phyloP scores from a whole-genome alignment of 2,329 filamentous ascomycete species.

The Penicillium sp. region DNA sequence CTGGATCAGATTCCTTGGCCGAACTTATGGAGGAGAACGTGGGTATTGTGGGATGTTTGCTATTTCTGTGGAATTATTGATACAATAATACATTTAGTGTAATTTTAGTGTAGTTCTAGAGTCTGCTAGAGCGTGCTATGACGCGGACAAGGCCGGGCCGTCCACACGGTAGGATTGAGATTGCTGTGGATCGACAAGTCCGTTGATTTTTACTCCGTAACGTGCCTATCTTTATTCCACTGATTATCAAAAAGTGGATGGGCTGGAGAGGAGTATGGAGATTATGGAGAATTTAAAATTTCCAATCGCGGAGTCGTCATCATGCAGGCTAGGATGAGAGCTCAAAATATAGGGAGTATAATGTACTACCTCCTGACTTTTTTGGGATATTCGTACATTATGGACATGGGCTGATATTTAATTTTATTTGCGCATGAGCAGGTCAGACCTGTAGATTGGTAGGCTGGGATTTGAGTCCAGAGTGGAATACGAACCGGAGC shows the following conservation, averaged over 20 bases:
- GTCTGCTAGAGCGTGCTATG: constrained; percentile 7
- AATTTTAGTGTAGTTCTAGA: not conserved
- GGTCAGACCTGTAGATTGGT: not conserved
- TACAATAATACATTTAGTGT: not conserved
- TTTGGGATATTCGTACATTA: too few species aligned
- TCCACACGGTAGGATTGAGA: constrained; percentile 11
- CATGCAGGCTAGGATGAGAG: not conserved
- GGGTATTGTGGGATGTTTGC: not conserved
- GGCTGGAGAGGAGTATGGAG: not conserved
- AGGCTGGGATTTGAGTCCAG: not conserved
- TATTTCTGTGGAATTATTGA: not conserved
- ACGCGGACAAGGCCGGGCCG: constrained; percentile 10
- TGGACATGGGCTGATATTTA: not conserved
- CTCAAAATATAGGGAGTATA: not conserved
- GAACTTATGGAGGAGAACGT: not conserved
- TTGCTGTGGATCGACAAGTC: constrained; percentile 16
- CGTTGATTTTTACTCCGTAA: not conserved
- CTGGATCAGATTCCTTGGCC: not conserved
- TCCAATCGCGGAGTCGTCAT: not conserved
- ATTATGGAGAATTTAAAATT: not conserved
- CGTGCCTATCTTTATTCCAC: constrained; percentile 9
- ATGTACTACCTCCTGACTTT: not conserved
- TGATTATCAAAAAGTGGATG: not conserved
- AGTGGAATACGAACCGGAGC: not conserved
- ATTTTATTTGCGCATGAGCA: not conserved